phyloP scores from a whole-genome alignment of 2,329 filamentous ascomycete genomes.

The Meredithiella fracta region DNA sequence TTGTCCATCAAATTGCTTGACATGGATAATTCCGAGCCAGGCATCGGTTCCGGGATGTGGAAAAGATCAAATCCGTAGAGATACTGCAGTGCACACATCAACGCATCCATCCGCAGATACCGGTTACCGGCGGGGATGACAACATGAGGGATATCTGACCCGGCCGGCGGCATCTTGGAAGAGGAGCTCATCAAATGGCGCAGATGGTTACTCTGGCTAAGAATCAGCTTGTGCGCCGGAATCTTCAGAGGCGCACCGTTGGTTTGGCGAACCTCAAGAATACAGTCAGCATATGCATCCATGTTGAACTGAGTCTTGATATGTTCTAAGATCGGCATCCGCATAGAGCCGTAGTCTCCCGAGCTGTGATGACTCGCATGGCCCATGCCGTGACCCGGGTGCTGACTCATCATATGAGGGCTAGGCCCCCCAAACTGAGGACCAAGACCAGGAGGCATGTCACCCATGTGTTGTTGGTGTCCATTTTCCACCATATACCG shows the following conservation, averaged over 20 bases:
- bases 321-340: conserved; percentile 16
- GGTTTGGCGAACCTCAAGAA: conserved; percentile 27
- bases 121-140: conserved; percentile 33
- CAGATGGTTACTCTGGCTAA: conserved; percentile 32
- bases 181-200: conserved; percentile 21
- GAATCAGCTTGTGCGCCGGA: conserved; percentile 37
- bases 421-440: neutral
- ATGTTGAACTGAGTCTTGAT: conserved; percentile 22
- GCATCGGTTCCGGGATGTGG: conserved; percentile 20
- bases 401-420: conserved; percentile 16
- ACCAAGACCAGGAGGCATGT: conserved; percentile 12
- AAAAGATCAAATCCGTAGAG: conserved; percentile 40
- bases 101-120: conserved; percentile 38
- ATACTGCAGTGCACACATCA: conserved; percentile 39
- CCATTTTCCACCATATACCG: conserved; percentile 18
- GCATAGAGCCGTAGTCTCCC: neutral
- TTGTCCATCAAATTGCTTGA: conserved; percentile 14
- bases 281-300: conserved; percentile 25
- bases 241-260: conserved; percentile 25
- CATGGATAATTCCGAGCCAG: conserved; percentile 24
- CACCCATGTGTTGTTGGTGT: conserved; percentile 15
- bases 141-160: conserved; percentile 21
- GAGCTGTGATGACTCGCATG: neutral
- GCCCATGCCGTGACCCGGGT: conserved; percentile 17
- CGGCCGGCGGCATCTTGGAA: conserved; percentile 18